A percentile compares a stretch with the other conserved stretches of the same genome.
These are phyloP conservation scores for Solanum megistacrolobum DNA, from an alignment of 257 asterid genomes.

Conservation along the genomic window DNA sequence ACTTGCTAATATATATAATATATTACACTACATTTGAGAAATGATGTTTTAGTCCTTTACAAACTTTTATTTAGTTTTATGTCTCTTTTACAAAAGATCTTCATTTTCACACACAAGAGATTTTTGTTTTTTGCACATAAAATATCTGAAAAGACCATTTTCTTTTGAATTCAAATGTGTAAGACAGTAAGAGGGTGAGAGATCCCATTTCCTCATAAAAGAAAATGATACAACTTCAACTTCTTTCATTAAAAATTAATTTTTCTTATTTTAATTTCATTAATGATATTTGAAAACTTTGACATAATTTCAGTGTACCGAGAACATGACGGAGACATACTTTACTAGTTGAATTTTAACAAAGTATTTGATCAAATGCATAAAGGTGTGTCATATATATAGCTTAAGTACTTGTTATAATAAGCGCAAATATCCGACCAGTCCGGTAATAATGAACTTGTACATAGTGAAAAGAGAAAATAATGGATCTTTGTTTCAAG, in stretches of 20 bases:
- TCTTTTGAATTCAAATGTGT: too few relatives aligned
- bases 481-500: background rate
- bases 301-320: rapidly evolving
- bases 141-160: too few relatives aligned
- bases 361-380: too few relatives aligned
- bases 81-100: too few relatives aligned
- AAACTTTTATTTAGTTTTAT: background rate
- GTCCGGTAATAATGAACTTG: background rate
- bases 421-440: background rate
- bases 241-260: background rate
- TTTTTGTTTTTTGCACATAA: too few relatives aligned
- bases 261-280: background rate
- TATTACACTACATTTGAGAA: background rate
- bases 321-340: too few relatives aligned
- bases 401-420: too few relatives aligned
- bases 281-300: background rate
- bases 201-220: too few relatives aligned
- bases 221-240: too few relatives aligned
- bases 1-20: background rate
- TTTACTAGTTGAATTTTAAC: too few relatives aligned
- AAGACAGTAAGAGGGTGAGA: too few relatives aligned
- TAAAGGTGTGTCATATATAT: too few relatives aligned
- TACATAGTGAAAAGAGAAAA: background rate
- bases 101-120: background rate
- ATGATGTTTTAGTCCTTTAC: background rate